phyloP scores from a whole-genome alignment of 345 rosid genomes.

The Nephelium lappaceum region DNA sequence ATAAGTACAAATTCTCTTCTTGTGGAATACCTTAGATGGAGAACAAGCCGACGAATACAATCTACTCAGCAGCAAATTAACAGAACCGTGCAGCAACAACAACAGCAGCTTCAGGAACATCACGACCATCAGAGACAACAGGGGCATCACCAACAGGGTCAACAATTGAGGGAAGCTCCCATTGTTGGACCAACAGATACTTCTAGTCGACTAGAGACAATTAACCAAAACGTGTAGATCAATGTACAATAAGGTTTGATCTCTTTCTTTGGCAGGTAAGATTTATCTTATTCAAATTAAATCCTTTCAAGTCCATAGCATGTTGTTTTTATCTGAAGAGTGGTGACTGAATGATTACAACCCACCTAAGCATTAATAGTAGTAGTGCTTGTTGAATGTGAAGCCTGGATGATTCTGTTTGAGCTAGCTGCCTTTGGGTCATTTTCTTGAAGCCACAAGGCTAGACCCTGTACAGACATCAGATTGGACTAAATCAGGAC shows the following conservation, averaged over 20 bases:
- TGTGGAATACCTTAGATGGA: conserved; percentile 55
- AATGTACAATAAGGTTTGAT: conserved; percentile 1
- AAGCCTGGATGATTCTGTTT: background rate
- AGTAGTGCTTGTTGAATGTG: background rate
- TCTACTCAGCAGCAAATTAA: conserved; percentile 19
- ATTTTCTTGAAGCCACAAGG: background rate
- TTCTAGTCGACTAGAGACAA: conserved; percentile 18
- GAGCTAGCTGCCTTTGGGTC: background rate
- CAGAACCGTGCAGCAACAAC: conserved; percentile 31
- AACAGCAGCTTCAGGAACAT: conserved; percentile 20
- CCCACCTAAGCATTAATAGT: background rate
- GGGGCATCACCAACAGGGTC: conserved; percentile 8
- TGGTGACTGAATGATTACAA: background rate
- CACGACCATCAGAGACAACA: conserved; percentile 12
- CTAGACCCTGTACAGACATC: background rate
- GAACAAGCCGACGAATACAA: conserved; percentile 37
- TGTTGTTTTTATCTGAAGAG: background rate
- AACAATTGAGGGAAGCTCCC: conserved; percentile 17
- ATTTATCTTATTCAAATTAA: background rate
- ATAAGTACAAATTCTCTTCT: conserved; percentile 59
- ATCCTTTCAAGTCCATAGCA: background rate
- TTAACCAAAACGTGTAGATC: background rate
- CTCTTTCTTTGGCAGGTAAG: background rate
- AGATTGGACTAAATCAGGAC: background rate
- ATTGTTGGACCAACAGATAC: conserved; percentile 13